Evolutionary conservation across 2,329 filamentous ascomycete species (phyloP).

Genomic region (Hymenoscyphus infarciens): DNA sequence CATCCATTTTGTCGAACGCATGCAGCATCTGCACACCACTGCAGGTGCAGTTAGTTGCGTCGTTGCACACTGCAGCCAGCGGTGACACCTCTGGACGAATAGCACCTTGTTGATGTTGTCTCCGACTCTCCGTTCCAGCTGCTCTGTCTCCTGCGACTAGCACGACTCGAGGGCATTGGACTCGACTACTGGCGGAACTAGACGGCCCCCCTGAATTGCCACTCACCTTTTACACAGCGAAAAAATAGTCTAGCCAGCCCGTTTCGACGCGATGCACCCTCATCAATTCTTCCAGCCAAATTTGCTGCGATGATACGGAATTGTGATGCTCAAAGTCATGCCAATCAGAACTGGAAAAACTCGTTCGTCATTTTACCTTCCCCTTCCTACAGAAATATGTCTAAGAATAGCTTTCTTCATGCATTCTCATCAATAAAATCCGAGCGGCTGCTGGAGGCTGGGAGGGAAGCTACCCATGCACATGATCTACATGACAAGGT

Average conservation of each 20-base stretch:
- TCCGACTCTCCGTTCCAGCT: neutral
- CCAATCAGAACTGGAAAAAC: neutral
- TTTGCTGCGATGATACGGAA: neutral
- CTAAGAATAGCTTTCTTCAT: conserved; percentile 1
- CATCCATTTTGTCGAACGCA: neutral
- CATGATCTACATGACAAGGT: conserved; percentile 1
- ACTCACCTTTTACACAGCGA: neutral
- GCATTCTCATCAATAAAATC: neutral
- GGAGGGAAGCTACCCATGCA: conserved; percentile 3
- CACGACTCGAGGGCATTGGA: neutral
- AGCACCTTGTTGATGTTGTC: neutral
- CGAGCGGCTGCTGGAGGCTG: conserved; percentile 1
- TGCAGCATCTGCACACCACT: conserved; percentile 1
- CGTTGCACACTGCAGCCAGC: neutral
- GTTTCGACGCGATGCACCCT: neutral
- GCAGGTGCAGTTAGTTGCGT: neutral
- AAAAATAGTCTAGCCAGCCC: neutral
- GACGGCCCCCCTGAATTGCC: neutral
- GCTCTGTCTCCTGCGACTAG: neutral
- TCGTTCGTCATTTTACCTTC: neutral
- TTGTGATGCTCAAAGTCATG: neutral
- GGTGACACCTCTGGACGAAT: neutral
- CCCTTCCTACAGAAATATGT: neutral
- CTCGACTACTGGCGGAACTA: neutral
- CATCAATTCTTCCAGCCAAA: neutral